Conservation (phyloP, 2,329 filamentous ascomycete species). For the Zarea fungicola region DNA sequence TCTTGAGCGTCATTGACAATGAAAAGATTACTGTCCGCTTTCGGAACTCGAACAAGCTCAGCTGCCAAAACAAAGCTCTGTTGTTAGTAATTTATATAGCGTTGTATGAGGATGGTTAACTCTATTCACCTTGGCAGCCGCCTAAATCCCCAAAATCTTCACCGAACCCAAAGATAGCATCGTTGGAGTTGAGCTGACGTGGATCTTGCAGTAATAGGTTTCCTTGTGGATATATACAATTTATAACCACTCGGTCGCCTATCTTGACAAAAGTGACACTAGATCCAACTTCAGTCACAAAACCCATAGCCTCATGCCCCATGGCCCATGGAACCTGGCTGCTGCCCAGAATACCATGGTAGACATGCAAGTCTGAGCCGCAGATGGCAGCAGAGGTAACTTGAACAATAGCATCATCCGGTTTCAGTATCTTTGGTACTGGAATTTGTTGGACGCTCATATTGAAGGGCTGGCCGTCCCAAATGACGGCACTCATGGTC, state of each 20-base stretch:
- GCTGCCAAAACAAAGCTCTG: no score
- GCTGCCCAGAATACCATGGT: slow-evolving; percentile 43
- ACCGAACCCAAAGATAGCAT: not conserved
- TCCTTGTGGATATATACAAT: not conserved
- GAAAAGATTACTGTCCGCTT: not conserved
- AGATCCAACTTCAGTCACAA: slow-evolving; percentile 37
- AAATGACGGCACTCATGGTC: slow-evolving; percentile 39
- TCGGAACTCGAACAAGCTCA: not conserved
- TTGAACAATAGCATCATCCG: slow-evolving; percentile 41
- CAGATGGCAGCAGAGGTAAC: slow-evolving; percentile 42
- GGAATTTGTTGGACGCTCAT: slow-evolving; percentile 23
- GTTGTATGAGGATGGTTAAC: no score
- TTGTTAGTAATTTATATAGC: no score
- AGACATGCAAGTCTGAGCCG: slow-evolving; percentile 48
- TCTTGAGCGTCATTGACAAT: no score
- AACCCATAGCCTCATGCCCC: slow-evolving; percentile 46
- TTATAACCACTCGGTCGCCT: slow-evolving; percentile 40
- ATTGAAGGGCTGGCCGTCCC: slow-evolving; percentile 25
- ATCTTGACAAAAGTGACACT: slow-evolving; percentile 37
- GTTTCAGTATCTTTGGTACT: slow-evolving; percentile 24
- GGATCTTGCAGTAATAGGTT: no score
- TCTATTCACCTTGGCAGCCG: not conserved
- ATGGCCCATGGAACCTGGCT: slow-evolving; percentile 37
- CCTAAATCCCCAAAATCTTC: not conserved
- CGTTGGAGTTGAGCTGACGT: no score